Evolutionary conservation across 1,284 basidiomycete species (phyloP).

Genomic region (Hymenochaete sp.): DNA sequence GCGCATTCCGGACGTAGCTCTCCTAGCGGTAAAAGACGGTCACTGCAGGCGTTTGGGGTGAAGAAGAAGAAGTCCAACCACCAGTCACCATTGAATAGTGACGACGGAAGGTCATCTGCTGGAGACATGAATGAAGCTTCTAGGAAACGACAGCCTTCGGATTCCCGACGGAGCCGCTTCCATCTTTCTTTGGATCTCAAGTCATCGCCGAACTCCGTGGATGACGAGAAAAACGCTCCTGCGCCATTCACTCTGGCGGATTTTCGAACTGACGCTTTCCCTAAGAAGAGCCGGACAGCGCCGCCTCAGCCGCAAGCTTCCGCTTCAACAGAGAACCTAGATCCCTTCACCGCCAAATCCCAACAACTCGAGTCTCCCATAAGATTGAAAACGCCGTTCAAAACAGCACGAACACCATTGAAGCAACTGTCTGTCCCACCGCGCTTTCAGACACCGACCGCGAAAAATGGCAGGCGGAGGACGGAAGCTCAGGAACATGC

Average conservation of each 20-base stretch:
- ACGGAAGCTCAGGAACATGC: conserved; percentile 13
- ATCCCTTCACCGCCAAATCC: background rate
- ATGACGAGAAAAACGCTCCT: conserved; percentile 1
- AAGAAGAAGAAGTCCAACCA: conserved; percentile 28
- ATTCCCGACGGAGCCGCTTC: conserved; percentile 10
- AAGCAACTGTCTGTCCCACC: conserved; percentile 9
- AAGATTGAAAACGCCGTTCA: background rate
- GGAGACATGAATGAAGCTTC: conserved; percentile 36
- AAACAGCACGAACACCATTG: conserved; percentile 1
- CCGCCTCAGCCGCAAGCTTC: background rate
- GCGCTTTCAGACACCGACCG: conserved; percentile 3
- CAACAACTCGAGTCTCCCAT: conserved; percentile 4
- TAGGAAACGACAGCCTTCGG: background rate
- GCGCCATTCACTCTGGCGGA: conserved; percentile 12
- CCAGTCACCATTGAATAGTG: conserved; percentile 29
- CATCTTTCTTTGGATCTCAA: conserved; percentile 14
- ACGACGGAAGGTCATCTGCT: conserved; percentile 39
- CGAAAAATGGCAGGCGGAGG: conserved; percentile 4
- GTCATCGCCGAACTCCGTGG: conserved; percentile 5
- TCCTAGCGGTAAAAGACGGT: conserved; percentile 34
- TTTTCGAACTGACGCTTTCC: conserved; percentile 12
- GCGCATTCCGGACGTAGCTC: conserved; percentile 29
- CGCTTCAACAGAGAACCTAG: conserved; percentile 4
- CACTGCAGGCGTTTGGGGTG: conserved; percentile 32
- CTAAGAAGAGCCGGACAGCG: conserved; percentile 2